A percentile compares a stretch with the other conserved stretches of the same genome.
Conservation (phyloP, 192 early-diverging fungal species). For the Rhizophagus prolifer region DNA sequence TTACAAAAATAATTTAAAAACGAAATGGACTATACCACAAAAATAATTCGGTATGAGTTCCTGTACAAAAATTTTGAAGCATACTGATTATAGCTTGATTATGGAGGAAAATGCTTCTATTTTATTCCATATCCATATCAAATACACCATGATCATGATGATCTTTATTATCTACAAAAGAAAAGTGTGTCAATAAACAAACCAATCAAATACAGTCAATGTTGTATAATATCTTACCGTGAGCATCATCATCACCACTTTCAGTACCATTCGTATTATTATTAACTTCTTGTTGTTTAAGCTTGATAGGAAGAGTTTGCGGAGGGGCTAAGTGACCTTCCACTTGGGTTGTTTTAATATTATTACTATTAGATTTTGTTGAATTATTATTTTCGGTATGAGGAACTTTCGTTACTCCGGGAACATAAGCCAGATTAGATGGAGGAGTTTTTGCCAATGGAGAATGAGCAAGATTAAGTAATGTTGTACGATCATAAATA, state of each 20-base stretch:
- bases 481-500: slow-evolving; percentile 61
- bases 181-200: background rate
- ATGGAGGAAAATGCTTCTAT: background rate
- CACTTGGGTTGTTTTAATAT: background rate
- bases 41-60: too few species aligned
- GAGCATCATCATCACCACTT: slow-evolving; percentile 6
- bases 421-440: slow-evolving; percentile 54
- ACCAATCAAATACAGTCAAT: background rate
- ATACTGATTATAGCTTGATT: too few species aligned
- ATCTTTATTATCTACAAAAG: background rate
- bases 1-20: too few species aligned
- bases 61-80: too few species aligned
- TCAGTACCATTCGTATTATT: background rate
- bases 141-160: slow-evolving; percentile 21
- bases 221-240: background rate
- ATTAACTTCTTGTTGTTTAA: background rate
- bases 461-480: slow-evolving; percentile 61
- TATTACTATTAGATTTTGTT: slow-evolving; percentile 17
- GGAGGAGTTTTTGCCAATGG: slow-evolving; percentile 62
- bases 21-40: too few species aligned
- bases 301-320: background rate
- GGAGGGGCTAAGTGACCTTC: slow-evolving; percentile 23
- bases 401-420: slow-evolving; percentile 54
- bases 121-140: slow-evolving; percentile 26
- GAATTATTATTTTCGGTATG: slow-evolving; percentile 12